Evolutionary conservation across 129 eudicot species (phyloP), one percentile per base, ranked within the genome.

Genomic region (Centella asiatica): DNA sequence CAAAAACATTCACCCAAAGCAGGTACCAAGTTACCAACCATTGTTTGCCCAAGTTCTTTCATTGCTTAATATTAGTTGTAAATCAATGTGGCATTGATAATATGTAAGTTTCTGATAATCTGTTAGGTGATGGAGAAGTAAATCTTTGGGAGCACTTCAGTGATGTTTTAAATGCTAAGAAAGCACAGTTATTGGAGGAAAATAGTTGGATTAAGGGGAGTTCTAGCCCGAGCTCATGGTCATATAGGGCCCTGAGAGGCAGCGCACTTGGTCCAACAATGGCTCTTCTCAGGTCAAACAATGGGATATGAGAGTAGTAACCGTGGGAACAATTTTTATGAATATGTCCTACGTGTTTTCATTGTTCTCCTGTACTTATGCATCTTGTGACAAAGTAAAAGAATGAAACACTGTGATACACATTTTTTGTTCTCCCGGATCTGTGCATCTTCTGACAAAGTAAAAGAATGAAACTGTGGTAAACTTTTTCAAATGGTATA

Each of bases 261-360:
- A 75, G 85, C 44, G 94, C 83, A 22, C 73, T 84, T 27, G 96
- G 94, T 53, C 87, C 89, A 40, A 78, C 79, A 47, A 81, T 85
- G 82, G 80, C 84, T 51, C 60, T 68, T 49, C 66, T 82, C 50
- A 79, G 97, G 69, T 81, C 90, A 19, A 73, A 71, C 58, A 79
- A 79, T 44, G 63, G 71, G 64, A 61, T 72, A 57, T 77, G 74
- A 79, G 66, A 34, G 31, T 13, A 4, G 1, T 0, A n/a, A 46
- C 24, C 5, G 23, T 15, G 6, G 31, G 45, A 13, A 10, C 24
- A 7, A 3, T 34, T 34, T 34, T 9, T 34, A 34, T 34, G 39
- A 4, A 34, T n/a, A n/a, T n/a, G 39, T 34, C 5, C 9, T 34
- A 3, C 9, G 39, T 34, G 39, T 34, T 3, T 4, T 34, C 9